Base-by-base conservation (phyloP, 164 flowering plant species). In the Kingdonia uniflora region DNA sequence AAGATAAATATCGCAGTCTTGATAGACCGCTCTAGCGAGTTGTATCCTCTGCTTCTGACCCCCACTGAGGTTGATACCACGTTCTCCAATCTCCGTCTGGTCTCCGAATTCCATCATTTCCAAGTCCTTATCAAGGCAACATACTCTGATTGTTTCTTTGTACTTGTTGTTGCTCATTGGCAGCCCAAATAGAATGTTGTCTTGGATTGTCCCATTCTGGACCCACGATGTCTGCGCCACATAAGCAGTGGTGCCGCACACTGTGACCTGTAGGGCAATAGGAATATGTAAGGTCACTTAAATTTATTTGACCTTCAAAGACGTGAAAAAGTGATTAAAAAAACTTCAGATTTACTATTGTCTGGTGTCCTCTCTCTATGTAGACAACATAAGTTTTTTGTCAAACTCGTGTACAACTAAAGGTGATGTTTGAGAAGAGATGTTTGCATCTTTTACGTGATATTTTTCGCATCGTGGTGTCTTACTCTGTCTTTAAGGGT, bases 31-130 rank as follows among this genome's bases (percentile, higher is more conserved):
- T 62, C 99, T 67, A 0, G 99, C 99, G 16, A 94, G 97, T 47
- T 89, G 99, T 44, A 94, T 85, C 41, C 99, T 66, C 75, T 94
- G 99, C 69, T 94, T 94, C 76, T 94, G 99, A 10, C 99, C 99
- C 21, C 99, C 99, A 40, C 99, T 89, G 39, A 94, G 88, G 67
- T 94, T 94, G 65, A 94, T 94, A 15, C 99, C 99, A 21, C 99
- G 89, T 62, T 94, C 99, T 52, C 99, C 99, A n/a, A 94, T 94
- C 72, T 94, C 99, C 1, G 99, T 94, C 62, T 89, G 88, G 67
- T 94, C 99, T 22, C 97, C 96, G 52, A 66, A 79, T 88, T 94
- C 99, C 99, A 94, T 89, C 96, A 85, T 87, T 60, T 89, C 97
- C 70, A 94, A 49, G 69, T 94, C 99, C 40, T 81, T 87, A 70